Evolutionary conservation across 2,329 filamentous ascomycete genomes (phyloP).

Genomic region (Scedosporium boydii): DNA sequence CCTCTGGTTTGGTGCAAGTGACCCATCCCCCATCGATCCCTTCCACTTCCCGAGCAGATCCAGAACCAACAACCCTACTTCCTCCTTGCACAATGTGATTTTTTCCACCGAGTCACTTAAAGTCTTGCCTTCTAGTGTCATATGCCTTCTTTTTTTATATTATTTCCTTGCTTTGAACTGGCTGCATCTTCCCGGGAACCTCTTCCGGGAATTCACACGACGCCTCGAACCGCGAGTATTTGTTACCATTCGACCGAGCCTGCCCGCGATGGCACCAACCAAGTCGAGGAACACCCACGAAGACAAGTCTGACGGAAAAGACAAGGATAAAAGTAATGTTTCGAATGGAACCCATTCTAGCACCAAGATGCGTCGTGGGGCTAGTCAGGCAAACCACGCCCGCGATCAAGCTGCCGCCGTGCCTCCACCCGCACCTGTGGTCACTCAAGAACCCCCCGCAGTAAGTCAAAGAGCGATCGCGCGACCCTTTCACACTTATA

Average conservation of each 20-base stretch:
- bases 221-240: background rate
- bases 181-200: background rate
- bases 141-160: background rate
- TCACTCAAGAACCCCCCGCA: slow-evolving; percentile 13
- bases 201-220: background rate
- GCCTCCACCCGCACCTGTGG: slow-evolving; percentile 10
- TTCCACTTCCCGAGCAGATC: background rate
- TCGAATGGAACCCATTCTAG: slow-evolving; percentile 30
- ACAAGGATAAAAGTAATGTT: slow-evolving; percentile 34
- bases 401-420: slow-evolving; percentile 33
- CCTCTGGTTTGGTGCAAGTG: background rate
- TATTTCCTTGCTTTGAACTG: background rate
- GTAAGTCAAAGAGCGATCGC: slow-evolving; percentile 6
- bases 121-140: background rate
- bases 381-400: slow-evolving; percentile 39
- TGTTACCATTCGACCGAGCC: background rate
- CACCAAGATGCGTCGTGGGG: slow-evolving; percentile 46
- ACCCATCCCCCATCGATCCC: background rate
- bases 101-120: background rate
- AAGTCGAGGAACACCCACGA: slow-evolving; percentile 33
- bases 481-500: background rate
- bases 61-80: background rate
- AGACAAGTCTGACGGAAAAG: slow-evolving; percentile 32
- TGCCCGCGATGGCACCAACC: slow-evolving; percentile 30
- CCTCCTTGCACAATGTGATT: background rate